These are phyloP conservation scores for Cyclostephanos tholiformis DNA, from an alignment of 108 stramenopile genomes.

Conservation along the genomic window DNA sequence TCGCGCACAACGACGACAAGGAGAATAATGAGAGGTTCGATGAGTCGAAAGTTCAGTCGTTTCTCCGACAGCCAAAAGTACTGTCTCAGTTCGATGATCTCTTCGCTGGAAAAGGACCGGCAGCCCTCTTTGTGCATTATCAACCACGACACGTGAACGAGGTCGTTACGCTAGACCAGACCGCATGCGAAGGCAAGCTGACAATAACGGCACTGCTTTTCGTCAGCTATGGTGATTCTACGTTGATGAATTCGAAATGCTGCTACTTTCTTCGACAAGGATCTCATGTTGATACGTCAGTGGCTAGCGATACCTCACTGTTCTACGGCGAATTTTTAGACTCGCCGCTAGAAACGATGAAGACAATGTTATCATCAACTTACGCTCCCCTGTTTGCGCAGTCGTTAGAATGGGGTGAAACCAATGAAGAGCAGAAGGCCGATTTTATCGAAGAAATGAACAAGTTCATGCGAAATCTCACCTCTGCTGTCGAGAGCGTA, in stretches of 20 bases:
- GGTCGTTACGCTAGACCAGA: conserved; percentile 31
- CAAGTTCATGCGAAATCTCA: conserved; percentile 62
- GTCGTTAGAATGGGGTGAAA: conserved; percentile 78
- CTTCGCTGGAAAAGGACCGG: conserved; percentile 63
- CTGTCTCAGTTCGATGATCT: conserved; percentile 57
- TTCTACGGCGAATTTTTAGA: conserved; percentile 78
- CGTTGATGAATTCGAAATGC: conserved; percentile 53
- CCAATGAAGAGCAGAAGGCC: conserved; percentile 66
- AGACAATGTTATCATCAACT: conserved; percentile 61
- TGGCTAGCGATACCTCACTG: conserved; percentile 59
- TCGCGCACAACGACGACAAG: conserved; percentile 38
- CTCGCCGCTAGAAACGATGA: conserved; percentile 69
- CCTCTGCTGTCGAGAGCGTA: conserved; percentile 75
- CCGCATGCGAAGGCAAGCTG: conserved; percentile 6
- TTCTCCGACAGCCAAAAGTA: conserved; percentile 57
- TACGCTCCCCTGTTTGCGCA: conserved; percentile 68
- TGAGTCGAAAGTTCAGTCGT: conserved; percentile 56
- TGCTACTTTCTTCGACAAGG: conserved; percentile 56
- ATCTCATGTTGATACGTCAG: conserved; percentile 27
- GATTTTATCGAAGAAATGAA: conserved; percentile 74
- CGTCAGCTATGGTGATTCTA: conserved; percentile 58
- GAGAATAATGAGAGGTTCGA: conserved; percentile 55
- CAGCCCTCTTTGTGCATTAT: conserved; percentile 69
- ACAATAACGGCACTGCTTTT: conserved; percentile 54
- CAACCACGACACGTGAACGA: conserved; percentile 49